phyloP scores from a whole-genome alignment of 2,329 filamentous ascomycete species.

The Cordyceps fumosorosea region DNA sequence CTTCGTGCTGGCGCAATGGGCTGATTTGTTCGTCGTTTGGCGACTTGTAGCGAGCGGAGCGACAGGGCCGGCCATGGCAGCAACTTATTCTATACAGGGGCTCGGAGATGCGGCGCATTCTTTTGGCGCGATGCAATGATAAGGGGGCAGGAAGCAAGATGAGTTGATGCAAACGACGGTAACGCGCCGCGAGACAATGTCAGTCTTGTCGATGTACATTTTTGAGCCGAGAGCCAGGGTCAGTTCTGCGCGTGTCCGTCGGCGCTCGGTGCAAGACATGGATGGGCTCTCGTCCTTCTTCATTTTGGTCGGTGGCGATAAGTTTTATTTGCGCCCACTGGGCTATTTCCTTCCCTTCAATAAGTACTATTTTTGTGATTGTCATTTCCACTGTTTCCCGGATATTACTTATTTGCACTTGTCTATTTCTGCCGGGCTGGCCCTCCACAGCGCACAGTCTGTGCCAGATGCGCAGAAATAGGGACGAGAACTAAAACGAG shows the following conservation, averaged over 20 bases:
- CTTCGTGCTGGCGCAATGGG: not conserved
- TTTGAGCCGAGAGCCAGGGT: not conserved
- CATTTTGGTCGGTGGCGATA: not conserved
- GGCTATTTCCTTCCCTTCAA: not conserved
- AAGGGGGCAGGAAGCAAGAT: too few relatives aligned
- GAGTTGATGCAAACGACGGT: not conserved
- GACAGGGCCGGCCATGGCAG: not conserved
- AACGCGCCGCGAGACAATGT: not conserved
- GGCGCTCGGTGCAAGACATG: not conserved
- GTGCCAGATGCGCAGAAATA: not conserved
- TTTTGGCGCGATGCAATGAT: not conserved
- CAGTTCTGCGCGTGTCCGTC: not conserved
- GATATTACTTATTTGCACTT: not conserved
- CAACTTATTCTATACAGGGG: too few relatives aligned
- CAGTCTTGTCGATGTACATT: not conserved
- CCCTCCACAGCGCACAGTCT: not conserved
- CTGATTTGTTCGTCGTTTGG: not conserved
- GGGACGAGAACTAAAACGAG: not conserved
- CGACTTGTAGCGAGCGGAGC: not conserved
- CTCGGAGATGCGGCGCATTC: not conserved
- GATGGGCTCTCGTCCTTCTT: not conserved
- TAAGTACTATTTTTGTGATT: not conserved
- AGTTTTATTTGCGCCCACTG: constrained; percentile 1
- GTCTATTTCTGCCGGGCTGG: not conserved
- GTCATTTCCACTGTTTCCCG: constrained; percentile 5